Percentiles rank a stretch among this genome's conserved stretches.
These are phyloP conservation scores for Thecaphora frezii DNA, from an alignment of 1,284 basidiomycete genomes.

Conservation along the genomic window DNA sequence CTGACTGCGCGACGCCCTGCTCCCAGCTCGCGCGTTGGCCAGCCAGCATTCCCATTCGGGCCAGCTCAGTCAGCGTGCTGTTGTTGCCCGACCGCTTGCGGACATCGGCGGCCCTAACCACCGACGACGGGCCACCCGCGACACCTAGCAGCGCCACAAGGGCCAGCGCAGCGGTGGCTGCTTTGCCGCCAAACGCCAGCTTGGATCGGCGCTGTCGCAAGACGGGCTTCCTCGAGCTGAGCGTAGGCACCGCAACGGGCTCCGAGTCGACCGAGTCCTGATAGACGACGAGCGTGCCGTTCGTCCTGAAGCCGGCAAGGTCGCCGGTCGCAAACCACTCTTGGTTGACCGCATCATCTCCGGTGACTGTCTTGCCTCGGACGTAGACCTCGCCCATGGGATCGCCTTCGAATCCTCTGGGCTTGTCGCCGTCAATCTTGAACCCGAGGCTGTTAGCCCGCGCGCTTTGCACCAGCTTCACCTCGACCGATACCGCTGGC, in stretches of 20 bases:
- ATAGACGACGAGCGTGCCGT: slow-evolving; percentile 53
- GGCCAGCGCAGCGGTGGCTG: neutral
- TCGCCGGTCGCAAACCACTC: slow-evolving; percentile 47
- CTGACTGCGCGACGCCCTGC: slow-evolving; percentile 50
- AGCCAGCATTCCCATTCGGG: slow-evolving; percentile 38
- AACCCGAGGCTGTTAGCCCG: slow-evolving; percentile 15
- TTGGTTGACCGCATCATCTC: slow-evolving; percentile 4
- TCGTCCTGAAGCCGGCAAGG: slow-evolving; percentile 45
- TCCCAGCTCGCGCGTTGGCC: slow-evolving; percentile 54
- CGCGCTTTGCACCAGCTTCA: slow-evolving; percentile 48
- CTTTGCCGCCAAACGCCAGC: neutral
- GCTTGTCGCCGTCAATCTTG: slow-evolving; percentile 24
- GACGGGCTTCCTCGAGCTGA: slow-evolving; percentile 26
- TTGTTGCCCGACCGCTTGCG: slow-evolving; percentile 16
- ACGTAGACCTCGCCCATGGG: slow-evolving; percentile 46
- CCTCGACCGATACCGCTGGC: slow-evolving; percentile 45
- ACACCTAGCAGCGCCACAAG: slow-evolving; percentile 4
- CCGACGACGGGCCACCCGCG: too few species aligned
- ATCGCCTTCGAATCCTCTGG: slow-evolving; percentile 22
- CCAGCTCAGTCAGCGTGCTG: slow-evolving; percentile 39
- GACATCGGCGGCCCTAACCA: neutral
- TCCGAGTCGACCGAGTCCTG: slow-evolving; percentile 24
- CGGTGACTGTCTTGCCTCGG: slow-evolving; percentile 37
- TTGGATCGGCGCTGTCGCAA: slow-evolving; percentile 13
- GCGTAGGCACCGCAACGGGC: slow-evolving; percentile 18